These are phyloP conservation scores for Xylaria venustula DNA, from an alignment of 495 filamentous ascomycete genomes.

Conservation along the genomic window DNA sequence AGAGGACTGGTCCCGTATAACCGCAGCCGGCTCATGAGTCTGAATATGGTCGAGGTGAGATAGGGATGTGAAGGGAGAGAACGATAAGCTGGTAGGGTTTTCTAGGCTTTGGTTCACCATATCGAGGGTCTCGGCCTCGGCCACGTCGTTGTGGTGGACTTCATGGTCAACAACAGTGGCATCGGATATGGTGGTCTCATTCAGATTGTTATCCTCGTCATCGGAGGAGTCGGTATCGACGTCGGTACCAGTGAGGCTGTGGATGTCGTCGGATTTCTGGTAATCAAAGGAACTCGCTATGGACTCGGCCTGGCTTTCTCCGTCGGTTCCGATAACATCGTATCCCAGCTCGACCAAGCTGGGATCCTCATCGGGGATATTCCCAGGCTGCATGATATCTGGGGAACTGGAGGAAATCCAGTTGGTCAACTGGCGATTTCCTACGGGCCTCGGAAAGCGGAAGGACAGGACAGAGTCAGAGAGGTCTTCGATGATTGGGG, in stretches of 20 bases:
- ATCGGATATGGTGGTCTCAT: slow-evolving; percentile 17
- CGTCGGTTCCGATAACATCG: slow-evolving; percentile 53
- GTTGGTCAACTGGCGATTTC: slow-evolving; percentile 47
- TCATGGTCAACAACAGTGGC: slow-evolving; percentile 28
- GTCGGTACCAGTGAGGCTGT: slow-evolving; percentile 48
- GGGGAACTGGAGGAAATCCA: slow-evolving; percentile 53
- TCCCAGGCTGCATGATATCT: slow-evolving; percentile 46
- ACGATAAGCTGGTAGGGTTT: slow-evolving; percentile 29
- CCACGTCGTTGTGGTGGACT: slow-evolving; percentile 28
- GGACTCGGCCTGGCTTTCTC: slow-evolving; percentile 47
- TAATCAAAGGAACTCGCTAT: slow-evolving; percentile 48
- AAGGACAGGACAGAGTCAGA: slow-evolving; percentile 40
- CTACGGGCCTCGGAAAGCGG: slow-evolving; percentile 49
- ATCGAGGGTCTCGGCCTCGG: slow-evolving; percentile 31
- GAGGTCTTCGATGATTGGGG: slow-evolving; percentile 13
- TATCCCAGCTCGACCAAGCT: slow-evolving; percentile 57
- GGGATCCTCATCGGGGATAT: slow-evolving; percentile 37
- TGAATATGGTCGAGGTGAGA: slow-evolving; percentile 13
- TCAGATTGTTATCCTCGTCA: slow-evolving; percentile 34
- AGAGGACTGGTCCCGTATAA: not conserved
- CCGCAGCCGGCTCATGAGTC: slow-evolving; percentile 4
- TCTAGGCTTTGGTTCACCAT: slow-evolving; percentile 25
- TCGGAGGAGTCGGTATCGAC: slow-evolving; percentile 34
- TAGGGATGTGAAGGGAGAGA: slow-evolving; percentile 12
- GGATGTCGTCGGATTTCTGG: slow-evolving; percentile 49